Base-by-base conservation (phyloP, 2,329 filamentous ascomycete species). In the Stromatinia cepivora region DNA sequence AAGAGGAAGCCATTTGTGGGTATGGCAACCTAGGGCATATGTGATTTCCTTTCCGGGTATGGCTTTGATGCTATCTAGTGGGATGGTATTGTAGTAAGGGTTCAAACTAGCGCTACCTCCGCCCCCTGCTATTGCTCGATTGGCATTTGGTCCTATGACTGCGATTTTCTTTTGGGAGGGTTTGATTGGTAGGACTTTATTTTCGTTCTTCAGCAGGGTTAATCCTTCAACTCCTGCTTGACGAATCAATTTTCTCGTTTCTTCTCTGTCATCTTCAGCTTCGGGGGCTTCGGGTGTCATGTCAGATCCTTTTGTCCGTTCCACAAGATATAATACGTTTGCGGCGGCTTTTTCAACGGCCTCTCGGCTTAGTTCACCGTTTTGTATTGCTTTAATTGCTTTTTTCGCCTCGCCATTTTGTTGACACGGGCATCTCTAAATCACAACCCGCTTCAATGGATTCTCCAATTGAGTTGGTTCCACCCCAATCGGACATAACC, bases 81-180 rank as follows among this genome's bases (percentile, higher is more conserved):
- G 89, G 13, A 88, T 82, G 2, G 87, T 88, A 72, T 83, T 88
- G 78, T 91, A 91, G 78, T 91, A 90, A 0, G 89, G 87, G 76
- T 90, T 90, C 61, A 91, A 79, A 72, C 86, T 89, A 25, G 89
- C 88, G 75, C 88, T 90, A 63, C 89, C 88, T 53, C 88, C 88
- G 63, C 89, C 88, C 22, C 86, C 87, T n/a, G 87, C 88, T 72
- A 91, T 89, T 0, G 88, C 86, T 67, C 87, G 81, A 76, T 90
- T 89, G 28, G 87, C 88, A 71, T 91, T 90, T 1, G 88, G 88
- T 0, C 88, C 88, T 65, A 91, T 90, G 70, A 90, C 83, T 4
- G 88, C 88, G 69, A 91, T 84, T 76, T 84, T 89, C 69, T 83
- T 83, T 22, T 84, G 84, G 36, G 81, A 81, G 9, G 82, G 78